Conservation (phyloP, 2,329 filamentous ascomycete genomes). For the Verticillium klebahnii region DNA sequence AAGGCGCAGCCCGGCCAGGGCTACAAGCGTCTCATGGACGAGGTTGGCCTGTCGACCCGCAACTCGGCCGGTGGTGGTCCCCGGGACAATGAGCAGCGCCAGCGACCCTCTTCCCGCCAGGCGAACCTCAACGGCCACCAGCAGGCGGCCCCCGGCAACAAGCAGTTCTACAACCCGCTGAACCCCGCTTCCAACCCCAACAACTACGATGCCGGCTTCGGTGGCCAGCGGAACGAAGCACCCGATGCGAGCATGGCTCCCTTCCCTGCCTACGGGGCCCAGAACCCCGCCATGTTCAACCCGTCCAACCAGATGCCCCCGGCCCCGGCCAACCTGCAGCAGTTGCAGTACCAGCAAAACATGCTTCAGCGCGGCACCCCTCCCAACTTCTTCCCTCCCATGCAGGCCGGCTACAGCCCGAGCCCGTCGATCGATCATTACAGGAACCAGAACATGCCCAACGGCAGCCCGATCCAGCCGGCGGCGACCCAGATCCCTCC, state of each 20-base stretch:
- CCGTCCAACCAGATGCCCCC: slow-evolving; percentile 37
- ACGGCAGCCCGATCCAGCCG: slow-evolving; percentile 47
- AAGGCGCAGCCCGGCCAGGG: slow-evolving; percentile 93
- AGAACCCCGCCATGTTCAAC: slow-evolving; percentile 47
- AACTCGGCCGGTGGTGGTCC: slow-evolving; percentile 38
- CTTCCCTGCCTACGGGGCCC: slow-evolving; percentile 47
- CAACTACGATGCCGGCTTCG: slow-evolving; percentile 46
- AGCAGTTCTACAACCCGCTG: slow-evolving; percentile 50
- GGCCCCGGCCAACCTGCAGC: slow-evolving; percentile 45
- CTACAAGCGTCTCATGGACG: slow-evolving; percentile 98
- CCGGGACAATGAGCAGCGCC: slow-evolving; percentile 46
- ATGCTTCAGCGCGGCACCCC: slow-evolving; percentile 50
- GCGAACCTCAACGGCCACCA: slow-evolving; percentile 38
- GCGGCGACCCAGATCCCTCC: slow-evolving; percentile 33
- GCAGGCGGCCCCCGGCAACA: slow-evolving; percentile 21
- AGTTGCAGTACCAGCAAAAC: slow-evolving; percentile 55
- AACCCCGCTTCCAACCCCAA: slow-evolving; percentile 33
- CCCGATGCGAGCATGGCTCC: slow-evolving; percentile 44
- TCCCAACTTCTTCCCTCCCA: slow-evolving; percentile 50
- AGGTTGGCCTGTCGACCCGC: slow-evolving; percentile 81
- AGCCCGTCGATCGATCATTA: slow-evolving; percentile 51
- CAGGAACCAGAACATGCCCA: slow-evolving; percentile 45
- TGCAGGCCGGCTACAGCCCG: slow-evolving; percentile 49
- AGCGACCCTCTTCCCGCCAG: slow-evolving; percentile 53
- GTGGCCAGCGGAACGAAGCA: slow-evolving; percentile 47